A percentile compares a stretch with the other conserved stretches of the same genome.
These are phyloP conservation scores for Suillus weaverae DNA, from an alignment of 768 basidiomycete species.

Conservation along the genomic window DNA sequence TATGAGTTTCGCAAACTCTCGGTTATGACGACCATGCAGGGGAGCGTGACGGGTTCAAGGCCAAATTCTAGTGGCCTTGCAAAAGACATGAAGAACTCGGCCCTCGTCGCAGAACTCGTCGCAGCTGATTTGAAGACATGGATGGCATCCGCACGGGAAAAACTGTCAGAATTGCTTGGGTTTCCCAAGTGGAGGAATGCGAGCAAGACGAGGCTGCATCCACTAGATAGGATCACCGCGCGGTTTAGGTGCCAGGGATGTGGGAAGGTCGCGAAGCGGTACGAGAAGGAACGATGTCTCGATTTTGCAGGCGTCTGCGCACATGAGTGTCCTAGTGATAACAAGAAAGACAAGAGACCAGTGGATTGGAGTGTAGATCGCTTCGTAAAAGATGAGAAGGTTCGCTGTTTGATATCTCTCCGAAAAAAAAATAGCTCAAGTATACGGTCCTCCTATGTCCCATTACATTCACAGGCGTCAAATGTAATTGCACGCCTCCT, in stretches of 20 bases:
- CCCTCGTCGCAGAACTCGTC: constrained; percentile 40
- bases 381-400: constrained; percentile 64
- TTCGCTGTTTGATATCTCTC: constrained; percentile 19
- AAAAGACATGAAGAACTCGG: constrained; percentile 30
- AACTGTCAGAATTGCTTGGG: constrained; percentile 49
- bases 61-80: constrained; percentile 11
- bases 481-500: constrained; percentile 42
- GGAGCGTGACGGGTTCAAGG: constrained; percentile 3
- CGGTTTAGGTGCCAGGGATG: constrained; percentile 61
- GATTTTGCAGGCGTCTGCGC: constrained; percentile 59
- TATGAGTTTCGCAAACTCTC: constrained; percentile 51
- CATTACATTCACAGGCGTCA: constrained; percentile 43
- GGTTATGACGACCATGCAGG: constrained; percentile 38
- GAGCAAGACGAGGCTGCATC: constrained; percentile 48
- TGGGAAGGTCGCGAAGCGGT: constrained; percentile 33
- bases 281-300: constrained; percentile 45
- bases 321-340: constrained; percentile 47
- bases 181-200: constrained; percentile 50
- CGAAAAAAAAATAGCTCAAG: neutral
- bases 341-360: constrained; percentile 26
- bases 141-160: constrained; percentile 43
- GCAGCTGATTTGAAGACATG: constrained; percentile 48
- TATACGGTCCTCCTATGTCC: neutral
- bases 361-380: constrained; percentile 47
- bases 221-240: constrained; percentile 57